phyloP scores from a whole-genome alignment of 306 rosid genomes.

The Medicago lupulina region DNA sequence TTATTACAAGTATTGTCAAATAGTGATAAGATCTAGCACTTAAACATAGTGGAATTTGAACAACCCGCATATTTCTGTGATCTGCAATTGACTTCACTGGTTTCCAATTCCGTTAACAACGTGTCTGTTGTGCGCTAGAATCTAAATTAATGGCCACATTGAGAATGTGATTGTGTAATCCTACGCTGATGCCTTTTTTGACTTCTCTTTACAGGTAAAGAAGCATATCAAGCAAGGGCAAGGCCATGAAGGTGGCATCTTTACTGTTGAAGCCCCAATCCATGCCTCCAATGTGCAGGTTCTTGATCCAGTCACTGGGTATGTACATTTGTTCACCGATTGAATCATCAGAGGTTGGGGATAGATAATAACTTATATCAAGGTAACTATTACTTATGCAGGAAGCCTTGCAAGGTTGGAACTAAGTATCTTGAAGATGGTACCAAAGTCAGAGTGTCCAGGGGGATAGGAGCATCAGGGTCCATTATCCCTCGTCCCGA shows the following conservation, averaged over 20 bases:
- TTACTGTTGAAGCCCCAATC: slow-evolving; percentile 90
- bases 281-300: slow-evolving; percentile 92
- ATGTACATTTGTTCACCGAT: slow-evolving; percentile 22
- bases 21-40: not conserved
- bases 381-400: slow-evolving; percentile 46
- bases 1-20: not conserved
- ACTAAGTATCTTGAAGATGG: slow-evolving; percentile 91
- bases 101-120: not conserved
- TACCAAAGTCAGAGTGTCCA: slow-evolving; percentile 81
- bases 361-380: not conserved
- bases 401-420: slow-evolving; percentile 90
- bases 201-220: slow-evolving; percentile 61
- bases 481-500: slow-evolving; percentile 93
- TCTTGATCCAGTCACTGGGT: slow-evolving; percentile 88
- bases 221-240: slow-evolving; percentile 97
- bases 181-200: slow-evolving; percentile 1
- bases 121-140: not conserved
- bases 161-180: slow-evolving; percentile 14
- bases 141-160: slow-evolving; percentile 11
- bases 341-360: slow-evolving; percentile 28
- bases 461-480: slow-evolving; percentile 84
- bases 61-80: not conserved
- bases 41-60: not conserved
- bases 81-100: not conserved
- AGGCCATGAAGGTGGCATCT: slow-evolving; percentile 97